A percentile compares a stretch with the other conserved stretches of the same genome.
phyloP scores from a whole-genome alignment of 768 basidiomycete species.

The Lentinula boryana region DNA sequence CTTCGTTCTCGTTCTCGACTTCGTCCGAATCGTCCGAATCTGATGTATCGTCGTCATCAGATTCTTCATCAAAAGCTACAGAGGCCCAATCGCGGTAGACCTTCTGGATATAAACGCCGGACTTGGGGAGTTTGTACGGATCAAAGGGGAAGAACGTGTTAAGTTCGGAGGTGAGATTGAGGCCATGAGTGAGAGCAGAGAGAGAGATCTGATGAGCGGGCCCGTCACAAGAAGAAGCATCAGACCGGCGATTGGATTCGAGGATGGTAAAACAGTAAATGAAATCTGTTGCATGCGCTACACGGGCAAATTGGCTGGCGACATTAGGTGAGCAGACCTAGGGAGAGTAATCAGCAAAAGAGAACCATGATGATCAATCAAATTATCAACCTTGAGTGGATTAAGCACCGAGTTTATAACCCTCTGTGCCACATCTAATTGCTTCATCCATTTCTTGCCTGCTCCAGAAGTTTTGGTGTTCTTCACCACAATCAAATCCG shows the following conservation, averaged over 20 bases:
- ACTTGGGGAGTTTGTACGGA: constrained; percentile 86
- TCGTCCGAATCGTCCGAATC: constrained; percentile 36
- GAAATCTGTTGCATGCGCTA: constrained; percentile 87
- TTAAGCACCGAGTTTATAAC: constrained; percentile 80
- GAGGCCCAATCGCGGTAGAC: constrained; percentile 89
- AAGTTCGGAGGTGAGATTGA: constrained; percentile 54
- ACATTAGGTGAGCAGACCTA: constrained; percentile 90
- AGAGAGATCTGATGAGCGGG: constrained; percentile 14
- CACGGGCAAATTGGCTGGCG: constrained; percentile 87
- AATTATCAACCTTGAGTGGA: constrained; percentile 68
- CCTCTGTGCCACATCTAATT: constrained; percentile 72
- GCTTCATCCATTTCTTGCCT: constrained; percentile 77
- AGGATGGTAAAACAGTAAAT: constrained; percentile 92
- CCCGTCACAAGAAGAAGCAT: constrained; percentile 23
- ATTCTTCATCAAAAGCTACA: constrained; percentile 73
- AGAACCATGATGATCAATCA: not conserved
- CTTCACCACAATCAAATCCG: constrained; percentile 15
- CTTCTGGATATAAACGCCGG: constrained; percentile 67
- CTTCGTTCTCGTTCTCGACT: constrained; percentile 21
- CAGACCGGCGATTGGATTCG: constrained; percentile 76
- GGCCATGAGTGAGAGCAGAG: not conserved
- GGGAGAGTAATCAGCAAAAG: not conserved
- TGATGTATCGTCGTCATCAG: constrained; percentile 59
- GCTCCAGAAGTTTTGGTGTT: constrained; percentile 10
- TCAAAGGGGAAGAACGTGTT: constrained; percentile 98